Percentiles rank a stretch among this genome's conserved stretches.
Evolutionary conservation across 1,284 basidiomycete species (phyloP).

Genomic region (Cutaneotrichosporon mucoides): DNA sequence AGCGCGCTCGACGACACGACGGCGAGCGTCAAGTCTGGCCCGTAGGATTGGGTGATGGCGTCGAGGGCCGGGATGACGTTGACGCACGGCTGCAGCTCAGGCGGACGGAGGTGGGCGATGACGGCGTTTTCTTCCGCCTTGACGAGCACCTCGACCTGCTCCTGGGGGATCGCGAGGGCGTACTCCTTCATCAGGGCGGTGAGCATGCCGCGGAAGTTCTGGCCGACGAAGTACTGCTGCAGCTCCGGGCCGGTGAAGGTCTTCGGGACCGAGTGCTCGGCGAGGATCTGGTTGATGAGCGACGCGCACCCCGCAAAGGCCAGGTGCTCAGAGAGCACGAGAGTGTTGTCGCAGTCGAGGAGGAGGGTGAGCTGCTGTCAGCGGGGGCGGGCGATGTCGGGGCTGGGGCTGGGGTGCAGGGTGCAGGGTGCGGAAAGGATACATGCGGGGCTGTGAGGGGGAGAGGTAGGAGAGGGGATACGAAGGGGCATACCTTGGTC

Average conservation of each 20-base stretch:
- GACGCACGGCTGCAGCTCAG: slow-evolving; percentile 14
- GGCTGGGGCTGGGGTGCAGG: no score
- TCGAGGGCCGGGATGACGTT: slow-evolving; percentile 18
- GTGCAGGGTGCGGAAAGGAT: no score
- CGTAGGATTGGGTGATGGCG: not conserved
- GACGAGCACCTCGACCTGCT: slow-evolving; percentile 22
- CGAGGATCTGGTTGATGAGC: slow-evolving; percentile 22
- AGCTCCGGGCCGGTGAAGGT: slow-evolving; percentile 18
- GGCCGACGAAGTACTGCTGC: slow-evolving; percentile 24
- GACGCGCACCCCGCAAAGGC: slow-evolving; percentile 28
- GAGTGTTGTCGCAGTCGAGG: slow-evolving; percentile 35
- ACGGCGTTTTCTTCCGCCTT: slow-evolving; percentile 20
- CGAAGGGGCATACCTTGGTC: no score
- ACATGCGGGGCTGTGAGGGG: no score
- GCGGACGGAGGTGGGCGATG: slow-evolving; percentile 11
- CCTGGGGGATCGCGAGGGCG: slow-evolving; percentile 11
- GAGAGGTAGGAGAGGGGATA: no score
- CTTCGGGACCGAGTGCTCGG: slow-evolving; percentile 1
- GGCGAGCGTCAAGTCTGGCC: slow-evolving; percentile 15
- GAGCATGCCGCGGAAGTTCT: slow-evolving; percentile 30
- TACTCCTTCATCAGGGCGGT: slow-evolving; percentile 17
- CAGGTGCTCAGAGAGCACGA: slow-evolving; percentile 28
- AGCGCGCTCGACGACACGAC: slow-evolving; percentile 24
- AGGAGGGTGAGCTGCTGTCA: slow-evolving; percentile 21
- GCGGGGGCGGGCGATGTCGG: no score